phyloP scores from a whole-genome alignment of 371 early-diverging fungal species.

The Parasitella parasitica region DNA sequence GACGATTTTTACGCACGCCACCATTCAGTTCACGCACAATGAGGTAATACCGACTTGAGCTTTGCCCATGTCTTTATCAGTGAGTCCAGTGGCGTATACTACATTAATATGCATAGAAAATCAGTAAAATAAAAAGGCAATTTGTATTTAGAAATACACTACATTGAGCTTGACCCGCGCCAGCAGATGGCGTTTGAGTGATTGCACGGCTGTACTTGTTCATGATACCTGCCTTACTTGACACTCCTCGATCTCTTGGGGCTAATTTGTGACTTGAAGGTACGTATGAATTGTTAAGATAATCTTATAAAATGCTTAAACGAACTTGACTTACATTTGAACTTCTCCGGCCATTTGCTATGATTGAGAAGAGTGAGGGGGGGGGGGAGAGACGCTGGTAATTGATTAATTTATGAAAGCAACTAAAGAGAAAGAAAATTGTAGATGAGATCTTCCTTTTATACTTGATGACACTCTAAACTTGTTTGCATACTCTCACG shows the following conservation, averaged over 20 bases:
- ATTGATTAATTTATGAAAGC: background rate
- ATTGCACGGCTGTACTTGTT: constrained; percentile 84
- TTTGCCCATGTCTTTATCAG: constrained; percentile 76
- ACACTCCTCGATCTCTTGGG: constrained; percentile 33
- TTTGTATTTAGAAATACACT: constrained; percentile 20
- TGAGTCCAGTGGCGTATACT: constrained; percentile 92
- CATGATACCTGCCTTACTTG: constrained; percentile 19
- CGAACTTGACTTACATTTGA: background rate
- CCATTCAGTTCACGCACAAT: constrained; percentile 58
- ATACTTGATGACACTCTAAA: background rate
- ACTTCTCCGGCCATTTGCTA: background rate
- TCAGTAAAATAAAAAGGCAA: background rate
- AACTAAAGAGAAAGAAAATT: background rate
- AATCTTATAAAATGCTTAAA: background rate
- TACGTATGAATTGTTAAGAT: background rate
- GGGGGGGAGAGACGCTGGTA: no score
- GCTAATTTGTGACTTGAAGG: constrained; percentile 33
- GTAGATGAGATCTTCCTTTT: background rate
- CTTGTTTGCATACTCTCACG: background rate
- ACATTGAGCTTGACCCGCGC: constrained; percentile 97
- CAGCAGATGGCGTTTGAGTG: constrained; percentile 88
- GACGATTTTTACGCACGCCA: background rate
- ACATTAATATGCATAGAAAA: background rate
- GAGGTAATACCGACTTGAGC: constrained; percentile 92
- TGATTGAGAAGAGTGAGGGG: background rate